Evolutionary conservation across 2,329 filamentous ascomycete species (phyloP), one percentile per base, ranked within the genome.

Genomic region (Penicillium sp.): DNA sequence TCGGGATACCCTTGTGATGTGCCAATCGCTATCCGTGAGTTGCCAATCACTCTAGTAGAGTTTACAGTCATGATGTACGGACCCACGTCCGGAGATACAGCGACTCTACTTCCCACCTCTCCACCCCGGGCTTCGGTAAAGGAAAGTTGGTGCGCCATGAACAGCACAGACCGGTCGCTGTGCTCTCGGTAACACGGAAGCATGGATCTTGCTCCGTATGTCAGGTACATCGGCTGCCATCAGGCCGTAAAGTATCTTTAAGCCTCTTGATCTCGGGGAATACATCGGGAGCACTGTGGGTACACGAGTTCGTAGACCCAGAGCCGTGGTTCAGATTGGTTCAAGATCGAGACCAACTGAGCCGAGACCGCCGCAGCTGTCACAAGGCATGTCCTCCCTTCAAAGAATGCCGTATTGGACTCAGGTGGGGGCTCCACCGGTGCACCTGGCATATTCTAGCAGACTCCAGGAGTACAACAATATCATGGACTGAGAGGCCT

Each of bases 241-340:
- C 51, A 39, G 6, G 2, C 42, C 46, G 12, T 21, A 48, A 18
- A 42, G 47, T 33, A 47, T 45, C 23, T 47, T 56, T 31, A 47
- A 57, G 39, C 49, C 51, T 26, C 53, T 59, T 23, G 41, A 49
- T 29, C 45, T 47, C 13, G 39, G 21, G 13, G 15, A 42, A 42
- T 23, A 23, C 18, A 21, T 39, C 36, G 18, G 18, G 90, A 62
- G 85, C 85, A 0, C 9, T 33, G 31, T 29, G 28, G 28, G 10
- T 29, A 29, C 28, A 29, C 8, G 28, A 29, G 8, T 29, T 29
- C 3, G 8, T 29, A 10, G 28, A 29, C 28, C 28, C 28, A 29
- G 28, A 10, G 28, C 10, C 28, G 10, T 9, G 28, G 28, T 29
- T 29, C 10, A 29, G 18, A 21, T 21, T 2, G 18, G 3, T 9